Evolutionary conservation across 768 basidiomycete genomes (phyloP).

Genomic region (Mrakia blollopis): DNA sequence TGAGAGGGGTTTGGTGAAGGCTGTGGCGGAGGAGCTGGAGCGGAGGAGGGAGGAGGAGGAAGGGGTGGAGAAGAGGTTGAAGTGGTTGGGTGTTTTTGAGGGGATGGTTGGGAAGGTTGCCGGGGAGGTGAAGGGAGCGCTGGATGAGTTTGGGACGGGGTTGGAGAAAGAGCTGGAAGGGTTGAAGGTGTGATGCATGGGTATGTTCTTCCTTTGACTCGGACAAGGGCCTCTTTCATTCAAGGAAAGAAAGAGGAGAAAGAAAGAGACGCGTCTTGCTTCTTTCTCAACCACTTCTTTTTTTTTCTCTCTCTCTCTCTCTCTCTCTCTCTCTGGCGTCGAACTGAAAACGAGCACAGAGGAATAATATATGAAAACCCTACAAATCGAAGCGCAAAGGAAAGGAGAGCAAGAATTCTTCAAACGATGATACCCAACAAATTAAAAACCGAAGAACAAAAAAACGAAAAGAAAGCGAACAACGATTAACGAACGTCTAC

Average conservation of each 20-base stretch:
- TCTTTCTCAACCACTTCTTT: no score
- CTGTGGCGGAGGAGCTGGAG: neutral
- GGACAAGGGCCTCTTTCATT: no score
- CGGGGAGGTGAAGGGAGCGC: neutral
- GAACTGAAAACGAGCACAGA: no score
- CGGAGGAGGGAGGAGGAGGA: neutral
- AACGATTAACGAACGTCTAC: neutral
- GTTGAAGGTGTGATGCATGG: neutral
- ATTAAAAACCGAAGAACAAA: neutral
- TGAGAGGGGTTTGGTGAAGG: neutral
- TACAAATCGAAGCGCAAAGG: neutral
- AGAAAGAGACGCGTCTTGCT: neutral
- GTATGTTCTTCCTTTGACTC: neutral
- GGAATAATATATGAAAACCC: no score
- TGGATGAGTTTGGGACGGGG: neutral
- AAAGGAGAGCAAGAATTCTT: neutral
- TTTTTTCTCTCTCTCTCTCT: no score
- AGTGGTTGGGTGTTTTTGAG: constrained; percentile 5
- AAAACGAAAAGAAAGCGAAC: no score
- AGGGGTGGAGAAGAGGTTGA: neutral
- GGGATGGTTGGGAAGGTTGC: neutral
- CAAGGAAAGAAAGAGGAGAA: neutral
- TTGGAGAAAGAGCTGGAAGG: neutral
- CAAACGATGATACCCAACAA: neutral
- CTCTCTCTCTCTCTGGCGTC: no score